Percentiles rank a stretch among this genome's conserved stretches.
Conservation (phyloP, 202 grass and related monocot species). For the Musa balbisiana region DNA sequence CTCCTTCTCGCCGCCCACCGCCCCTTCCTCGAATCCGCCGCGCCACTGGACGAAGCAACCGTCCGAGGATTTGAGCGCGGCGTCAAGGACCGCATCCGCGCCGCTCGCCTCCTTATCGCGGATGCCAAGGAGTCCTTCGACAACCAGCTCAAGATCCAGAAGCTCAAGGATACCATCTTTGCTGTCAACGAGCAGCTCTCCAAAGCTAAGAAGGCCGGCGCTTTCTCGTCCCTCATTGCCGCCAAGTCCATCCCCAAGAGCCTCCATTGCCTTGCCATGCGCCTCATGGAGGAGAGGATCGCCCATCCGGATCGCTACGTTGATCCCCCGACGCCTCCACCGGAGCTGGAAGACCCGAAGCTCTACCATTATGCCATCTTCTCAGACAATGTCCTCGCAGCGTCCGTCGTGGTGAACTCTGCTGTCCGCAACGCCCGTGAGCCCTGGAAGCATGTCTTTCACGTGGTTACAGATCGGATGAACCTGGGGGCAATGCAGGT, state of each 20-base stretch:
- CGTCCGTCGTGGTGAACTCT: conserved; percentile 86
- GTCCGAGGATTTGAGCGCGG: conserved; percentile 34
- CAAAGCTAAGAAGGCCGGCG: conserved; percentile 75
- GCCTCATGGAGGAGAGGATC: conserved; percentile 87
- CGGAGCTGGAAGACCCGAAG: conserved; percentile 53
- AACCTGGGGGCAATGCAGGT: conserved; percentile 99
- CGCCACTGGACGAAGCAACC: conserved; percentile 2
- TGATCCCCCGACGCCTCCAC: conserved; percentile 31
- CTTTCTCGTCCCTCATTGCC: conserved; percentile 85
- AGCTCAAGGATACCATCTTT: conserved; percentile 93
- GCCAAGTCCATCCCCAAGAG: conserved; percentile 91
- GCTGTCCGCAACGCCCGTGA: conserved; percentile 64
- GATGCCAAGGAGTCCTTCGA: conserved; percentile 83
- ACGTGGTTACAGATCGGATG: conserved; percentile 94
- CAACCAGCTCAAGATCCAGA: conserved; percentile 95
- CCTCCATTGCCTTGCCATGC: conserved; percentile 95
- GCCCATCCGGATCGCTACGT: conserved; percentile 43
- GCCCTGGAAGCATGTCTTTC: conserved; percentile 79
- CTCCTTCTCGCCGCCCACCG: conserved; percentile 9
- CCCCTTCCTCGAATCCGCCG: neutral
- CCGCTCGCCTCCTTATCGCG: conserved; percentile 55
- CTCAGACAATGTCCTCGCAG: conserved; percentile 95
- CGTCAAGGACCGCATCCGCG: conserved; percentile 73
- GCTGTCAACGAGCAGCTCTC: conserved; percentile 77
- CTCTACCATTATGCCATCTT: conserved; percentile 98